Conservation (phyloP, 2,329 filamentous ascomycete genomes). For the Aspergillus novofumigatus region DNA sequence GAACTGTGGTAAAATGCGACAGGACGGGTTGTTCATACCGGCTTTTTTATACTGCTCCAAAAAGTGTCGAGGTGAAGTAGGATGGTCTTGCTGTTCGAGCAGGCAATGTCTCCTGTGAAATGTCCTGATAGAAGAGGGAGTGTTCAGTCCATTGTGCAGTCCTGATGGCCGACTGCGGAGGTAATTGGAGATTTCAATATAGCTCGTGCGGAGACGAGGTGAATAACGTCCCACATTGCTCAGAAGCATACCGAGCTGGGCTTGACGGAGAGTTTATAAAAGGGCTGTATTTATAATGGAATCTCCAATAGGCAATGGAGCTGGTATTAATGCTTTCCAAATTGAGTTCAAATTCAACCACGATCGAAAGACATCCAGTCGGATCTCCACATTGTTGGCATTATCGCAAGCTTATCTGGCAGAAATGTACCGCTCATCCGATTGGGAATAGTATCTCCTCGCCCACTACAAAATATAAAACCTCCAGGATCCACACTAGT, state of each 20-base stretch:
- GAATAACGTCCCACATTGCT: constrained; percentile 20
- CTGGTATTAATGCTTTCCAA: background rate
- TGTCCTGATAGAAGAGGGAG: constrained; percentile 5
- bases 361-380: background rate
- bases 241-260: constrained; percentile 18
- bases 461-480: constrained; percentile 23
- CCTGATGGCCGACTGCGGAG: constrained; percentile 21
- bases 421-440: constrained; percentile 18
- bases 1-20: background rate
- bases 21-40: constrained; percentile 31
- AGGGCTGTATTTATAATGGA: background rate
- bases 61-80: constrained; percentile 18
- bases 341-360: background rate
- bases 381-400: constrained; percentile 6
- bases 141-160: constrained; percentile 4
- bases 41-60: constrained; percentile 45
- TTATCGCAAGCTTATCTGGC: constrained; percentile 7
- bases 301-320: background rate
- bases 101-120: constrained; percentile 22
- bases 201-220: constrained; percentile 29
- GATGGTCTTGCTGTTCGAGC: constrained; percentile 14
- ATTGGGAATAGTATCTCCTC: constrained; percentile 19
- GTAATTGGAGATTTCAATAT: constrained; percentile 37
- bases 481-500: constrained; percentile 15
- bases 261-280: background rate